These are phyloP conservation scores for Psidium friedrichsthalianum DNA, from an alignment of 345 rosid genomes.

Conservation along the genomic window DNA sequence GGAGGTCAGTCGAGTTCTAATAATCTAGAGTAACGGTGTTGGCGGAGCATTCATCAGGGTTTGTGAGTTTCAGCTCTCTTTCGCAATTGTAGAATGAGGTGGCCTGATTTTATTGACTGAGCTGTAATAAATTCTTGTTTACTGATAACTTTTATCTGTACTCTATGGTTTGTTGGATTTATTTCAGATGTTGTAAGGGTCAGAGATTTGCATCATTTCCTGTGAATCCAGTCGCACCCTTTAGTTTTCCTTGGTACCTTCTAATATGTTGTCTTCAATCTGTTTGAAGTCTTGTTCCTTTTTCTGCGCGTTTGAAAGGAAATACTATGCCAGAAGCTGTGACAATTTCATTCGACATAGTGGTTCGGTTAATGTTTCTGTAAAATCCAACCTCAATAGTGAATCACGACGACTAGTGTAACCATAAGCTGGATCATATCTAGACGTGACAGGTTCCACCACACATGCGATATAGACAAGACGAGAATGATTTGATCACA, in stretches of 20 bases:
- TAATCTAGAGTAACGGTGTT: constrained; percentile 8
- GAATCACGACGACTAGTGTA: not conserved
- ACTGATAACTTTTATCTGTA: not conserved
- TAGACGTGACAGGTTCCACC: not conserved
- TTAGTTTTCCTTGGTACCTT: not conserved
- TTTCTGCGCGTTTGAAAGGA: not conserved
- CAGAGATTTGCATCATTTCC: not conserved
- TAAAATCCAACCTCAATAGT: not conserved
- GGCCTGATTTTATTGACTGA: not conserved
- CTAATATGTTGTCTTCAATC: not conserved
- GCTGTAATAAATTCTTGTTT: constrained; percentile 3
- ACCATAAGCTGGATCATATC: not conserved
- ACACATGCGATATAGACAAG: not conserved
- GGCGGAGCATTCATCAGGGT: not conserved
- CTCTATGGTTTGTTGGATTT: not conserved
- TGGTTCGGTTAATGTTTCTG: not conserved
- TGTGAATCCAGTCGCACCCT: not conserved
- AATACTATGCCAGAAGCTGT: not conserved
- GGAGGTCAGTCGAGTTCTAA: constrained; percentile 35
- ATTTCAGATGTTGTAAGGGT: not conserved
- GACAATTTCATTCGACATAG: not conserved
- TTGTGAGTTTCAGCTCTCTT: not conserved
- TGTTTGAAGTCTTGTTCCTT: not conserved
- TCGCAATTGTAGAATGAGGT: not conserved
- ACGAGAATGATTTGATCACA: not conserved